Conservation (phyloP, 352 stramenopile genomes). For the Achlya hypogyna region DNA sequence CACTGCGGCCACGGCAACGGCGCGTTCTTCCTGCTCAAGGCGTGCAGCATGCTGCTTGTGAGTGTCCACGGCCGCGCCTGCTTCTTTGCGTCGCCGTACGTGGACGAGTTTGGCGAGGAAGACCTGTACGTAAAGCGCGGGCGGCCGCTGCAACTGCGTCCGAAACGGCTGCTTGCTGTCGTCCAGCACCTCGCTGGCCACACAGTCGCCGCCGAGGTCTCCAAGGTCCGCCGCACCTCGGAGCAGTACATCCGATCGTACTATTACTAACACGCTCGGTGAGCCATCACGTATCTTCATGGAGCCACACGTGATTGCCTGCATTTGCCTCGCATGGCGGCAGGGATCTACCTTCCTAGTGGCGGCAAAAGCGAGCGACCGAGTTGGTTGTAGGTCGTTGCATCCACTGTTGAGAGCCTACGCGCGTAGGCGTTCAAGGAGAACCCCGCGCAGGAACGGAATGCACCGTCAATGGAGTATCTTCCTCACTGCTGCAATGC, state of each 20-base stretch:
- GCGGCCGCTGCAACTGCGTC: constrained; percentile 61
- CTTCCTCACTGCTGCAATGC: no score
- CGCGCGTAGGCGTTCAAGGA: no score
- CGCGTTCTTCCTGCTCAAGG: constrained; percentile 76
- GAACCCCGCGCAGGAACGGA: no score
- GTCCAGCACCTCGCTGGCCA: constrained; percentile 68
- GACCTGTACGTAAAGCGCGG: constrained; percentile 75
- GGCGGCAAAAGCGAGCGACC: no score
- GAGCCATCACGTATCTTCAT: no score
- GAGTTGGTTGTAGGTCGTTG: no score
- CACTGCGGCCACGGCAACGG: constrained; percentile 61
- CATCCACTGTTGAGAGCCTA: no score
- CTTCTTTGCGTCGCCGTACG: constrained; percentile 79
- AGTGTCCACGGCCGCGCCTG: constrained; percentile 53
- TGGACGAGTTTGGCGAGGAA: constrained; percentile 85
- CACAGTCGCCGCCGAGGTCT: constrained; percentile 70
- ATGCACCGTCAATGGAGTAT: no score
- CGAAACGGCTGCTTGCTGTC: constrained; percentile 61
- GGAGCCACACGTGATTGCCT: no score
- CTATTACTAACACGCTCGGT: constrained; percentile 43
- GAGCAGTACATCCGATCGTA: constrained; percentile 83
- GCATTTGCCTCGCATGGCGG: no score
- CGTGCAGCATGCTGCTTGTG: constrained; percentile 65
- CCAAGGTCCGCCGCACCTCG: constrained; percentile 71
- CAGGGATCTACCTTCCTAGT: no score